phyloP scores from a whole-genome alignment of 495 filamentous ascomycete genomes.

The Entonaema liquescens region DNA sequence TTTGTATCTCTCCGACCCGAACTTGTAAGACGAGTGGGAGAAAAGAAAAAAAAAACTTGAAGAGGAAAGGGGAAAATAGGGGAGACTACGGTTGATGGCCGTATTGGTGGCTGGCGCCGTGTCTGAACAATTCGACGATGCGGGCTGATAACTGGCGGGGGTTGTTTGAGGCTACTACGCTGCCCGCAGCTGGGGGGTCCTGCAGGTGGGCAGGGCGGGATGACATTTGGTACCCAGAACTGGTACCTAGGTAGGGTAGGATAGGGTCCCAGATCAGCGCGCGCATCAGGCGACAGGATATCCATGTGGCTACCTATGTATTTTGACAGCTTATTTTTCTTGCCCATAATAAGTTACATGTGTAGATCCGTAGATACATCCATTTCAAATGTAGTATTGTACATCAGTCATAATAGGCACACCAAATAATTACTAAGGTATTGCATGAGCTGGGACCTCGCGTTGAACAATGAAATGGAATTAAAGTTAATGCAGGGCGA shows the following conservation, averaged over 20 bases:
- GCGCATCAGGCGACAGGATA: conserved; percentile 31
- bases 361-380: not conserved
- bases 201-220: conserved; percentile 5
- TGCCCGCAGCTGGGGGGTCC: conserved; percentile 29
- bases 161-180: conserved; percentile 37
- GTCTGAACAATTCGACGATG: conserved; percentile 27
- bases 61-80: conserved; percentile 18
- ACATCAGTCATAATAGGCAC: no score
- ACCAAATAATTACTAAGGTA: not conserved
- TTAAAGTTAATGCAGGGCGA: not conserved
- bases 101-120: conserved; percentile 23
- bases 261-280: conserved; percentile 30
- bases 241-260: conserved; percentile 3
- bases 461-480: conserved; percentile 10
- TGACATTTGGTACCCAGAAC: not conserved
- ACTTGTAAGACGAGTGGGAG: conserved; percentile 8
- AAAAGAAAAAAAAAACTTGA: not conserved
- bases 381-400: no score
- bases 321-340: not conserved
- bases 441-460: conserved; percentile 2
- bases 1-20: conserved; percentile 14
- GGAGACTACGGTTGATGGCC: conserved; percentile 20
- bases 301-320: conserved; percentile 20
- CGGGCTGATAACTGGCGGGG: conserved; percentile 38
- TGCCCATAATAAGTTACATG: not conserved